Base-by-base conservation (phyloP, 2,329 filamentous ascomycete species). In the Monilinia vaccinii-corymbosi region DNA sequence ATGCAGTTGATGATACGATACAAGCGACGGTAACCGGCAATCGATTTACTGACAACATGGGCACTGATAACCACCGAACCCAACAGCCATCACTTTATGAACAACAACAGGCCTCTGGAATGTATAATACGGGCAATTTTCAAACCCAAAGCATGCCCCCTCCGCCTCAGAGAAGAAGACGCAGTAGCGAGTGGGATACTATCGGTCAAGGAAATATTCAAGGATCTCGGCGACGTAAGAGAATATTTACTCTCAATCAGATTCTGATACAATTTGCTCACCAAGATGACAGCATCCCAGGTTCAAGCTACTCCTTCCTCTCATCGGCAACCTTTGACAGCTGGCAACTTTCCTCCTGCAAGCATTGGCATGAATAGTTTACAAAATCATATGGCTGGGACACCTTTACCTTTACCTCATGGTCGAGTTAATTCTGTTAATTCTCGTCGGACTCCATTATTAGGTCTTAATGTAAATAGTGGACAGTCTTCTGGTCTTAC, bases 1-100 rank as follows among this genome's bases (percentile, higher is more conserved):
- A 82, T 64, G 75, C 76, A n/a, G 73, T 76, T 5, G 75, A 79
- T 50, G 72, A 75, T 31, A 74, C 70, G 3, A 67, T 78, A 14
- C 69, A 75, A 50, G 69, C 66, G 16, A 67, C 71, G 10, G 62
- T 64, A 11, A 61, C 60, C 48, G 66, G 62, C 14, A 68, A 66
- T 63, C 61, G 65, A 25, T 69, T 65, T 62, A 60, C 61, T 48
- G 67, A 71, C 36, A 66, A 61, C 47, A 18, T 64, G 38, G 63
- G 60, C 18, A 63, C 65, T 32, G 62, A 65, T 47, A 61, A 64
- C 18, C 61, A 62, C 25, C 59, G 51, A 21, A 28, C 10, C 10
- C 53, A 28, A 63, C 59, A 36, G 11, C 47, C 59, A 36, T 62
- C 65, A 21, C 48, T 62, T 18, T 68, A 68, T 49, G 34, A 60